Evolutionary conservation across 1,284 basidiomycete genomes (phyloP).

Genomic region (Moesziomyces parantarcticus): DNA sequence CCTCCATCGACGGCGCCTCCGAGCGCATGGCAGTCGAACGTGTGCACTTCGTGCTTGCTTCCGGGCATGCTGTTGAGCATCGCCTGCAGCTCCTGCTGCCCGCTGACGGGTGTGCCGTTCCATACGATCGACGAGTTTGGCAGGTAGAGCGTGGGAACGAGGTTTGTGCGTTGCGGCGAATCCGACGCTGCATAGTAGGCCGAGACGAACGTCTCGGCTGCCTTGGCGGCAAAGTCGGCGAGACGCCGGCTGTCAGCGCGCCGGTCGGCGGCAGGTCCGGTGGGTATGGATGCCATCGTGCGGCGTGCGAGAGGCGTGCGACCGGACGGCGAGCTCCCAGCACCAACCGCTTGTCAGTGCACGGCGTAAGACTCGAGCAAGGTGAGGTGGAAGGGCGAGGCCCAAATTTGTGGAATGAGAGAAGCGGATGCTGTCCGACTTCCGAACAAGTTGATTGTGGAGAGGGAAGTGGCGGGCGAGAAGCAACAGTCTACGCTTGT

Average conservation of each 20-base stretch:
- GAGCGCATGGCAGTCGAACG: slow-evolving; percentile 63
- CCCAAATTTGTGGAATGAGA: neutral
- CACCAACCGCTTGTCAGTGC: neutral
- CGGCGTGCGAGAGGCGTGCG: neutral
- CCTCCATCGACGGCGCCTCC: slow-evolving; percentile 53
- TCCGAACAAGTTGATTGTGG: slow-evolving; percentile 8
- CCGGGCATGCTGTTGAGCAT: slow-evolving; percentile 63
- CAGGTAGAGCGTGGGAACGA: slow-evolving; percentile 63
- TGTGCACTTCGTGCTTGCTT: slow-evolving; percentile 64
- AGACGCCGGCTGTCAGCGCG: slow-evolving; percentile 37
- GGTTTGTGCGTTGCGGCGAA: slow-evolving; percentile 59
- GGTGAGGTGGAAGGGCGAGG: neutral
- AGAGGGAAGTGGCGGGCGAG: neutral
- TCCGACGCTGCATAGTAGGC: slow-evolving; percentile 67
- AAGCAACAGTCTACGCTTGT: neutral
- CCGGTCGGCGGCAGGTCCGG: slow-evolving; percentile 5
- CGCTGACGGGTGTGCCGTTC: slow-evolving; percentile 66
- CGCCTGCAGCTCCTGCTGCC: slow-evolving; percentile 51
- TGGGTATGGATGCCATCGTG: slow-evolving; percentile 5
- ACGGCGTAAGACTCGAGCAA: neutral
- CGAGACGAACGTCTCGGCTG: slow-evolving; percentile 64
- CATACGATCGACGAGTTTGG: slow-evolving; percentile 63
- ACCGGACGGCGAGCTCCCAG: too few relatives aligned
- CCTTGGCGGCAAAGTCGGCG: slow-evolving; percentile 61
- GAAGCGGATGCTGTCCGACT: slow-evolving; percentile 10